Percentiles rank a stretch among this genome's conserved stretches.
Conservation (phyloP, 2,329 filamentous ascomycete genomes). For the Sarocladium strictum region DNA sequence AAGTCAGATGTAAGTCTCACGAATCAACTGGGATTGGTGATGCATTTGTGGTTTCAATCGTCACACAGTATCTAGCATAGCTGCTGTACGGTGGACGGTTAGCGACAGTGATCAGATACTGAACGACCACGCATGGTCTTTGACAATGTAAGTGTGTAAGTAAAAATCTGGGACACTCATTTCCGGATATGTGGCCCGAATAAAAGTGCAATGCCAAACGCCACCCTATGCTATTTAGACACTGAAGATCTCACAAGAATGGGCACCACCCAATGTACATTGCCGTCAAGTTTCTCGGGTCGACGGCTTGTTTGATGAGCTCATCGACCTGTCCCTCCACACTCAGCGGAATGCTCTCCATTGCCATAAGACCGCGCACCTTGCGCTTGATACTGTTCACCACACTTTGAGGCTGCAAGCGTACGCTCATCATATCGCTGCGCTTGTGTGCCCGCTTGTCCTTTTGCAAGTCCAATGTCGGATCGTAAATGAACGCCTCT, state of each 20-base stretch:
- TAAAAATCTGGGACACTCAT: too few relatives aligned
- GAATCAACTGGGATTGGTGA: too few relatives aligned
- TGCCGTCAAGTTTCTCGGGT: slow-evolving; percentile 69
- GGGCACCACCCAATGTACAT: slow-evolving; percentile 97
- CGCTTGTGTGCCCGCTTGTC: slow-evolving; percentile 46
- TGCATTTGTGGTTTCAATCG: too few relatives aligned
- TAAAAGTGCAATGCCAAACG: background rate
- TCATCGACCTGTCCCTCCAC: slow-evolving; percentile 98
- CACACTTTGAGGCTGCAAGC: slow-evolving; percentile 62
- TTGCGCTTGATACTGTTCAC: slow-evolving; percentile 85
- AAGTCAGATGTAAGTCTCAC: too few relatives aligned
- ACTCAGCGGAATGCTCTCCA: slow-evolving; percentile 86
- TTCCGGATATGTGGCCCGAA: too few relatives aligned
- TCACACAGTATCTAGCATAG: too few relatives aligned
- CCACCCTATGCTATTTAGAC: background rate
- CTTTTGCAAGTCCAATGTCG: slow-evolving; percentile 81
- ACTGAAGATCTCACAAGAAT: slow-evolving; percentile 36
- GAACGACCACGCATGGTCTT: too few relatives aligned
- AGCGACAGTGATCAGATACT: too few relatives aligned
- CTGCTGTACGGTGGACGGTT: too few relatives aligned
- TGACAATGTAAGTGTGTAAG: too few relatives aligned
- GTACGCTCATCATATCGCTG: slow-evolving; percentile 36
- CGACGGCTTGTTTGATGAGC: slow-evolving; percentile 79
- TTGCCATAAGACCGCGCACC: slow-evolving; percentile 73
- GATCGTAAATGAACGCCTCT: slow-evolving; percentile 95